Evolutionary conservation across 2,329 filamentous ascomycete species (phyloP), one percentile per base, ranked within the genome.

Genomic region (Triangularia setosa): DNA sequence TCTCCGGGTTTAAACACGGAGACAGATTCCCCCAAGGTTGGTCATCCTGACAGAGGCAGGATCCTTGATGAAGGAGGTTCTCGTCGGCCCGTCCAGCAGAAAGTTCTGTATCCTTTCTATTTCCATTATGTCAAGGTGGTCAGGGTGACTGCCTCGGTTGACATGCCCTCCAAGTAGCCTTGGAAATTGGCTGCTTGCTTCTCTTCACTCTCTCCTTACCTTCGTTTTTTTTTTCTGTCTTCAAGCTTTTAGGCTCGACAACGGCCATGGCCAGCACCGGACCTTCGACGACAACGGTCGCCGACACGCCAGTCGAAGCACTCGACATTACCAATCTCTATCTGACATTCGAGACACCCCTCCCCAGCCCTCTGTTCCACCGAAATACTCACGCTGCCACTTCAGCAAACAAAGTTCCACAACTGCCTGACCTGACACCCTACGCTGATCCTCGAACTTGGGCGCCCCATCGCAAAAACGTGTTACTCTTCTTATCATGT

Each of bases 401-500:
- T 18, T 3, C 40, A 18, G 21, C 40, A 21, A 21, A 2, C 40
- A 48, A 21, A 11, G 4, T 48, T 8, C 40, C 40, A 12, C 7
- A 18, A 21, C 40, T n/a, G 21, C 58, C 58, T 9, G 18, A 92
- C 73, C 83, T 96, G 25, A 81, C 79, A 33, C 80, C 83, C 64
- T 96, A 87, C 71, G 79, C 75, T 1, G 88, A 90, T 9, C 93
- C 93, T 0, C 88, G 92, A 68, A 80, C 83, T 9, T 96, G 93
- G 92, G 85, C 90, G 0, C 73, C 79, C 62, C 80, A 79, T 55
- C 86, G 87, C 65, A 97, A 97, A 74, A 82, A 81, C 24, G 75
- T 90, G 65, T 87, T 91, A 70, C 86, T 94, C 8, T 84, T 83
- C 72, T 81, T 97, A 12, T 91, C 90, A 8, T 96, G 90, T 73